Percentiles rank a stretch among this genome's conserved stretches.
Evolutionary conservation across 495 filamentous ascomycete genomes (phyloP).

Genomic region (Evansstolkia leycettana): DNA sequence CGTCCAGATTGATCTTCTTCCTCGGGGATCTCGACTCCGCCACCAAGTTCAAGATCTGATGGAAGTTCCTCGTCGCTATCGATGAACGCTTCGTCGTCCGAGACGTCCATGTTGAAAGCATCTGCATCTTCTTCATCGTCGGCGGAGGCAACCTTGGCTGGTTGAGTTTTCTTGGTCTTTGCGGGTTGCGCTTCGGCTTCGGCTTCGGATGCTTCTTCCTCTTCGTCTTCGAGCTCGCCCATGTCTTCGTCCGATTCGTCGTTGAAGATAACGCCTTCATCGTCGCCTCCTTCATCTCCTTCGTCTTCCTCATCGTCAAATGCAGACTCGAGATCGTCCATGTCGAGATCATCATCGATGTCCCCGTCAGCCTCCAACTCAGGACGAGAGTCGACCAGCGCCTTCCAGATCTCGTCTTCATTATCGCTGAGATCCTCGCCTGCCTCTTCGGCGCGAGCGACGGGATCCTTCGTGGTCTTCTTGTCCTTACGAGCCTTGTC

Average conservation of each 20-base stretch:
- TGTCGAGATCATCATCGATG: constrained; percentile 51
- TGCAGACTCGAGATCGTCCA: constrained; percentile 51
- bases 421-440: constrained; percentile 24
- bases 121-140: constrained; percentile 38
- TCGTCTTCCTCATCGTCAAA: constrained; percentile 38
- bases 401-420: constrained; percentile 83
- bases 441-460: constrained; percentile 15
- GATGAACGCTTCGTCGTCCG: constrained; percentile 39
- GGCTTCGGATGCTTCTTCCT: constrained; percentile 22
- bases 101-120: constrained; percentile 36
- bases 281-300: constrained; percentile 35
- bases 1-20: constrained; percentile 40
- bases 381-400: constrained; percentile 66
- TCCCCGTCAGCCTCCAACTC: constrained; percentile 59
- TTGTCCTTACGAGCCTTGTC: constrained; percentile 41
- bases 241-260: constrained; percentile 35
- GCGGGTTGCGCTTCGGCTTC: constrained; percentile 6
- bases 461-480: constrained; percentile 24
- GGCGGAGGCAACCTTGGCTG: constrained; percentile 26
- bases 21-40: constrained; percentile 20
- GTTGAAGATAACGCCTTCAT: constrained; percentile 42
- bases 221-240: constrained; percentile 34
- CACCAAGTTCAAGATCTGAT: constrained; percentile 36
- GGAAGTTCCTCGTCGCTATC: constrained; percentile 44
- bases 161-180: constrained; percentile 23